A percentile compares a stretch with the other conserved stretches of the same genome.
Evolutionary conservation across 805 yeast genomes (phyloP).

Genomic region (Candida methanosorbosa): DNA sequence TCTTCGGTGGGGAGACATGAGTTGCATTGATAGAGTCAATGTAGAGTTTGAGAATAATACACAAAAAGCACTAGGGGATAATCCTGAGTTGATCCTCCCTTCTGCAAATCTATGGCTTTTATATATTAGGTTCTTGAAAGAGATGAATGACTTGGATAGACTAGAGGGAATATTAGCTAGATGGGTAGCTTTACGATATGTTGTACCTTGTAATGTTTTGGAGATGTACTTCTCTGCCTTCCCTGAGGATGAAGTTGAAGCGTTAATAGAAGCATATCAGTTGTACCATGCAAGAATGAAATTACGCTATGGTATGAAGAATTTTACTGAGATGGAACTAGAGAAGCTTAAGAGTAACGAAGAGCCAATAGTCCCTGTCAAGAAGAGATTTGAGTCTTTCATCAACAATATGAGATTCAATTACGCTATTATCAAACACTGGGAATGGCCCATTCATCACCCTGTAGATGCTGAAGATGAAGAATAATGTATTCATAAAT

Average conservation of each 20-base stretch:
- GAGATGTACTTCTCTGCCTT: conserved; percentile 12
- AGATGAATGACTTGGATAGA: conserved; percentile 38
- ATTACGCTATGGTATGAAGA: conserved; percentile 3
- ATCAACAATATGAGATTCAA: conserved; percentile 14
- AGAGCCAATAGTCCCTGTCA: conserved; percentile 2
- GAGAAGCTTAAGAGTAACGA: conserved; percentile 6
- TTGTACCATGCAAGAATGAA: conserved; percentile 10
- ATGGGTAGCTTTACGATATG: conserved; percentile 40
- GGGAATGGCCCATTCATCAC: conserved; percentile 20
- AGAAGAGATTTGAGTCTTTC: conserved; percentile 16
- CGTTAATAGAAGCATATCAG: conserved; percentile 13
- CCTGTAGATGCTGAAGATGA: no score
- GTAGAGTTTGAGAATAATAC: conserved; percentile 41
- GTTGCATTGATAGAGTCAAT: conserved; percentile 53
- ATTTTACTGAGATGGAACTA: conserved; percentile 18
- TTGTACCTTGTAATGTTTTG: conserved; percentile 12
- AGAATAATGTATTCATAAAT: no score
- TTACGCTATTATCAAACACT: conserved; percentile 22
- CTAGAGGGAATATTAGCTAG: conserved; percentile 41
- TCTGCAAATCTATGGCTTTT: conserved; percentile 37
- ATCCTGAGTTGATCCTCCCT: conserved; percentile 31
- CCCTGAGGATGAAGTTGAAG: conserved; percentile 10
- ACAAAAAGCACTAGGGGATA: conserved; percentile 24
- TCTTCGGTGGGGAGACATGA: conserved; percentile 37
- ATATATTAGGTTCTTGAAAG: conserved; percentile 43